Evolutionary conservation across 1,139 yeast genomes (phyloP), one percentile per base, ranked within the genome.

Genomic region (Pichia sp.): DNA sequence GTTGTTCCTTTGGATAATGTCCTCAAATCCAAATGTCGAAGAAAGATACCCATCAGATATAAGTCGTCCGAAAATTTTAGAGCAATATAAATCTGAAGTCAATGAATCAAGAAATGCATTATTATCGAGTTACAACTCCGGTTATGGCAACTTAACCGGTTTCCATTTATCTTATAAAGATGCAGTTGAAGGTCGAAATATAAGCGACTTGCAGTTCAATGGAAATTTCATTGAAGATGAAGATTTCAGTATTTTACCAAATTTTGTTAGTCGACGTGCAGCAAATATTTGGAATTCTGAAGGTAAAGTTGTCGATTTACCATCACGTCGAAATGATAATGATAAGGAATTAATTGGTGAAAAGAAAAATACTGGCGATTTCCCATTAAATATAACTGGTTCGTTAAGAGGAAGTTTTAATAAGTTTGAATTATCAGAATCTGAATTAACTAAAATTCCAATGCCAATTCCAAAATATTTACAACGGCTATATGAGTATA

Each of bases 101-200:
- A 55, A 56, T 25, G 52, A 57, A 20, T 64, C 68, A 26, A 35
- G 55, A 26, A 54, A 61, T 3, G 61, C 64, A 11, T 62, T 82
- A 35, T 52, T 54, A 16, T 66, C 77, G 34, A 68, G 73, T 2
- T 80, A 74, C 59, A 49, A 58, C 20, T 51, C 63, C 4, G 87
- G 87, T 8, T 82, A 82, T 59, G 85, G 84, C 1, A 82, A 85
- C 55, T 61, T 87, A 10, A 84, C 95, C 0, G 96, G 96, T 8
- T 75, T 82, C 51, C 71, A 69, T 57, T 63, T 80, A 47, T 79
- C 83, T 41, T 85, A 82, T 55, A 64, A 67, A 9, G 92, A 84
- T 59, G 71, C 69, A 30, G 20, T 70, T 4, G 56, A 64, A 5
- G 74, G 74, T 10, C 66, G 70, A 43, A 66, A 69, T 34, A 63